A percentile compares a stretch with the other conserved stretches of the same genome.
These are phyloP conservation scores for Colletotrichum sp. DNA, from an alignment of 2,329 filamentous ascomycete genomes.

Conservation along the genomic window DNA sequence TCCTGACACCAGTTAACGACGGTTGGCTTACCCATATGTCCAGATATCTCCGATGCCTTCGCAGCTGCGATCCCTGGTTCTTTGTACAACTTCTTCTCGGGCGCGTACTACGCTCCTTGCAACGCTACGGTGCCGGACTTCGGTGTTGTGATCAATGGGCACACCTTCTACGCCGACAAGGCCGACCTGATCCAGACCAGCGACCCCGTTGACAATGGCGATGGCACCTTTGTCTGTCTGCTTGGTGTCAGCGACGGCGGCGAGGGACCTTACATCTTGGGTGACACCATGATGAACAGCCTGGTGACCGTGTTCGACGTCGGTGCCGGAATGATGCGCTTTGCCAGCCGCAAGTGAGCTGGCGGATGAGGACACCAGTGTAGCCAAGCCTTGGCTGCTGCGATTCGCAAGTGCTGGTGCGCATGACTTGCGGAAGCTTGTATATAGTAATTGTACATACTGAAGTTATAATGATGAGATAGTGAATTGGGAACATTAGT, in stretches of 20 bases:
- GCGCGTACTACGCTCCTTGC: conserved; percentile 29
- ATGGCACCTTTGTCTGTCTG: conserved; percentile 24
- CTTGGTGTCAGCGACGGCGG: conserved; percentile 29
- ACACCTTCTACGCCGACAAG: conserved; percentile 27
- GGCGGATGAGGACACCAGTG: too few relatives aligned
- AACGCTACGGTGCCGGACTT: conserved; percentile 32
- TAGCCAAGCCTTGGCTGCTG: too few relatives aligned
- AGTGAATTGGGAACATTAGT: neutral
- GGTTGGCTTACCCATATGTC: neutral
- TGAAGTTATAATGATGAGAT: accelerated
- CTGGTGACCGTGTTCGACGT: conserved; percentile 36
- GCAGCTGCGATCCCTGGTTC: neutral
- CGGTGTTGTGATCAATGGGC: conserved; percentile 28
- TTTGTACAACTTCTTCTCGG: neutral
- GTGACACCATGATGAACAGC: conserved; percentile 31
- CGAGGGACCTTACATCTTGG: conserved; percentile 27
- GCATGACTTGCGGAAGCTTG: neutral
- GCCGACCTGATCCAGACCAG: conserved; percentile 30
- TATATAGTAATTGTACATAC: neutral
- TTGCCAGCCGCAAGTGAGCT: conserved; percentile 20
- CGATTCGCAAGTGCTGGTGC: neutral
- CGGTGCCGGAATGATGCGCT: conserved; percentile 31
- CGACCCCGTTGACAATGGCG: conserved; percentile 22
- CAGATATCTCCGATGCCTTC: neutral
- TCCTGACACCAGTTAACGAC: too few relatives aligned